Base-by-base conservation (phyloP, 2,329 filamentous ascomycete species). In the Blastomyces silverae region DNA sequence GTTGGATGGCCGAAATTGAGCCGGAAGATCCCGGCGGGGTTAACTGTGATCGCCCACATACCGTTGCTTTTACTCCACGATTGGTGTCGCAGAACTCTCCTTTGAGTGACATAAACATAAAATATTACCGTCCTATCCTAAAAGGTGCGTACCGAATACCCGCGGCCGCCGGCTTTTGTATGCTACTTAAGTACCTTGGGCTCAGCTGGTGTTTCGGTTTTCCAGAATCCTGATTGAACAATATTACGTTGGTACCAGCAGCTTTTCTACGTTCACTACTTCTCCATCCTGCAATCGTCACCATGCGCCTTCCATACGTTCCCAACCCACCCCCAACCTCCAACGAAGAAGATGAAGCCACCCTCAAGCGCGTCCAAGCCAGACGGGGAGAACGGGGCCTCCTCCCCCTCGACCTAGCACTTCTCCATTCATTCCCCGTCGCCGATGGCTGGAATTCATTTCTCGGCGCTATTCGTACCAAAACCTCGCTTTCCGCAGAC, bases 401-500 rank as follows among this genome's bases (percentile, higher is more conserved):
- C 34, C 77, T 84, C 52, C 79, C 81, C 6, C 78, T 85, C 11
- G 83, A 86, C 69, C 79, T 80, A 31, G 78, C 83, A 1, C 76
- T 85, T 7, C 75, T 85, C 2, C 83, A 85, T 70, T 80, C 82
- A 3, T 83, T 82, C 53, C 80, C 82, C 2, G 78, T 85, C 17
- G 79, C 83, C 53, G 82, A 85, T 71, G 84, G 83, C 63, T 86
- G 83, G 82, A 85, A 85, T 71, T 77, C 79, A 25, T 85, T 85
- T 69, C 77, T 85, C 42, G 82, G 82, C 53, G 77, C 83, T 48
- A 83, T 86, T 56, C 81, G 84, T 56, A 83, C 81, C 1, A 74
- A 77, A 65, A 85, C 82, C 6, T 80, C 78, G 15, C 75, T 85
- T 2, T 72, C 81, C 2, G 74, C 77, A 2, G 73, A 78, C 44